Evolutionary conservation across 306 rosid species (phyloP), one percentile per base, ranked within the genome.

Genomic region (Hylodesmum podocarpum): DNA sequence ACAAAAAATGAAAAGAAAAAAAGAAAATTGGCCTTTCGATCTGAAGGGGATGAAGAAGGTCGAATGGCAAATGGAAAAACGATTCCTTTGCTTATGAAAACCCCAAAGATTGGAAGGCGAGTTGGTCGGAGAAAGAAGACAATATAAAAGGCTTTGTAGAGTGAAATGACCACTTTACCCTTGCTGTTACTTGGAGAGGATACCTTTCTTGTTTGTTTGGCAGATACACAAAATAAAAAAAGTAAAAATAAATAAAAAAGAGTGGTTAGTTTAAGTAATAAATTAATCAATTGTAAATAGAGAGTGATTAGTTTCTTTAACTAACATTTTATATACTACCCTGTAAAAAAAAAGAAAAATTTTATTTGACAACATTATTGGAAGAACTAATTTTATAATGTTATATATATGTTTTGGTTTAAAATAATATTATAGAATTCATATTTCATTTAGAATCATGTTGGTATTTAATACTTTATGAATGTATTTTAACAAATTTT

Each of bases 21-120:
- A 8, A 54, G 12, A 9, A 66, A 16, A 11, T 53, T 53, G 74
- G 78, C 80, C 69, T 73, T 65, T 74, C 66, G 65, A 83, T 78
- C 74, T 51, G 10, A 40, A 54, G 75, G 75, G 80, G 65, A 24
- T 14, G 58, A 37, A 57, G 19, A 53, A 72, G 37, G 62, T 16
- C 4, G 53, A 80, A 29, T 13, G 40, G 81, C 24, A 69, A 70
- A 70, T 2, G 73, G 61, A 64, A 54, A 71, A 36, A 3, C 5
- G 36, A n/a, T 15, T 75, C 33, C 49, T 70, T 53, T 34, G 59
- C 54, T 11, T 79, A 61, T 14, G 74, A 66, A 63, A 79, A 54
- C 80, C 72, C 71, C 54, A 72, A 71, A 76, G 84, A 58, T 16
- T 25, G 69, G 78, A 81, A 74, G 65, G 68, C 79, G 3, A 47